Evolutionary conservation across 352 stramenopile genomes (phyloP).

Genomic region (Pythium scleroteichum): DNA sequence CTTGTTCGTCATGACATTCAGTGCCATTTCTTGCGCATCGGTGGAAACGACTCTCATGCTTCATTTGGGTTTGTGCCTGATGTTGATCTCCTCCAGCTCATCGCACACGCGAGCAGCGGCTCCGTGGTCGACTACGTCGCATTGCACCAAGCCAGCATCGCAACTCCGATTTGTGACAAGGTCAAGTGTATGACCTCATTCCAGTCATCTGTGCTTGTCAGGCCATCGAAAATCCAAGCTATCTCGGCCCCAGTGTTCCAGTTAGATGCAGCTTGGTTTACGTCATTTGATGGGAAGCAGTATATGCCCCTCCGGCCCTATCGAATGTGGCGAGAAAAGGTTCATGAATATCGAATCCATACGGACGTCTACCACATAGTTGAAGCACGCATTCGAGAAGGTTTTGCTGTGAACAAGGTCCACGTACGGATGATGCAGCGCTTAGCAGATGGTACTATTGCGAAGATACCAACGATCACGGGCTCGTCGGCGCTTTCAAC

Average conservation of each 20-base stretch:
- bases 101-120: conserved; percentile 71
- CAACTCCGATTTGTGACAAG: neutral
- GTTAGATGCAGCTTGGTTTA: conserved; percentile 66
- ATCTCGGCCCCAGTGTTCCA: conserved; percentile 69
- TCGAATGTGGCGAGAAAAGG: conserved; percentile 85
- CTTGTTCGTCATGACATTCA: conserved; percentile 87
- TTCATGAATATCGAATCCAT: conserved; percentile 88
- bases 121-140: conserved; percentile 63
- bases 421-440: conserved; percentile 41
- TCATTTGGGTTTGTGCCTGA: conserved; percentile 88
- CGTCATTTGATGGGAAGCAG: conserved; percentile 65
- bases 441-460: conserved; percentile 21
- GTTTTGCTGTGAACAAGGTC: conserved; percentile 83
- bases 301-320: conserved; percentile 74
- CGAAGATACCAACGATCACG: conserved; percentile 10
- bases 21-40: conserved; percentile 81
- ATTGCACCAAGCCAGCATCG: conserved; percentile 47
- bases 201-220: conserved; percentile 62
- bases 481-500: neutral
- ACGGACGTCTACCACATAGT: conserved; percentile 81
- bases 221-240: conserved; percentile 65
- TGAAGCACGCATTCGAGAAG: conserved; percentile 77
- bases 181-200: conserved; percentile 55
- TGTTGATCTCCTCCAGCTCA: conserved; percentile 73
- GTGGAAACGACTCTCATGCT: conserved; percentile 59